These are phyloP conservation scores for Geotrichum aggregatum DNA, from an alignment of 1,139 yeast species.

Conservation along the genomic window DNA sequence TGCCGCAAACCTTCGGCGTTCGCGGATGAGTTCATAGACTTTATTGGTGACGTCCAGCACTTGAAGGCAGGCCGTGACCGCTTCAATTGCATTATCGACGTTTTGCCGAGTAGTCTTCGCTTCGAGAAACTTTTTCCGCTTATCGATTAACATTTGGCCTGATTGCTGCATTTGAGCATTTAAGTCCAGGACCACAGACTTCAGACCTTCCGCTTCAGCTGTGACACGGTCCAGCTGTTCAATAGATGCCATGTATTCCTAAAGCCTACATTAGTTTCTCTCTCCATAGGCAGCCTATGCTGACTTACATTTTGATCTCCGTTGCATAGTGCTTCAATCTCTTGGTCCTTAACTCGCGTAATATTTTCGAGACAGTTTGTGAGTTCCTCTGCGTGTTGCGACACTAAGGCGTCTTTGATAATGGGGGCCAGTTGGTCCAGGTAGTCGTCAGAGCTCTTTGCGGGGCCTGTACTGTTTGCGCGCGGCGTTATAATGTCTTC, in stretches of 20 bases:
- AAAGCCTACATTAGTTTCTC: not conserved
- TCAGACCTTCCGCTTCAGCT: slow-evolving; percentile 50
- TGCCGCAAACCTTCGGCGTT: slow-evolving; percentile 78
- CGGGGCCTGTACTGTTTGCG: slow-evolving; percentile 1
- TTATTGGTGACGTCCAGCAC: slow-evolving; percentile 83
- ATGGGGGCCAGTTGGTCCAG: slow-evolving; percentile 77
- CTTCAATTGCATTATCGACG: slow-evolving; percentile 38
- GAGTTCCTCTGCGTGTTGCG: slow-evolving; percentile 54
- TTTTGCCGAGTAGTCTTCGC: slow-evolving; percentile 34
- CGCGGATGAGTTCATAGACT: slow-evolving; percentile 73
- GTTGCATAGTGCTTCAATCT: slow-evolving; percentile 58
- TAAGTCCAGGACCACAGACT: slow-evolving; percentile 50
- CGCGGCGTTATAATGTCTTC: slow-evolving; percentile 9
- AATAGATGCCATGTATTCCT: slow-evolving; percentile 47
- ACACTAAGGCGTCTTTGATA: slow-evolving; percentile 61
- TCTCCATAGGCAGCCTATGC: not conserved
- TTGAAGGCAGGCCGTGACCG: slow-evolving; percentile 57
- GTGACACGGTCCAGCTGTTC: slow-evolving; percentile 57
- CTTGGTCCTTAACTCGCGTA: slow-evolving; percentile 58
- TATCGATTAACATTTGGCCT: slow-evolving; percentile 19
- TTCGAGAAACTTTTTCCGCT: slow-evolving; percentile 33
- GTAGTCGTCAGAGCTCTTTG: slow-evolving; percentile 49
- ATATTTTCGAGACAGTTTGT: slow-evolving; percentile 54
- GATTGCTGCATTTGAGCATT: slow-evolving; percentile 44
- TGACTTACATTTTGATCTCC: slow-evolving; percentile 52